Evolutionary conservation across 2,329 filamentous ascomycete genomes (phyloP).

Genomic region (Colletotrichum liaoningense): DNA sequence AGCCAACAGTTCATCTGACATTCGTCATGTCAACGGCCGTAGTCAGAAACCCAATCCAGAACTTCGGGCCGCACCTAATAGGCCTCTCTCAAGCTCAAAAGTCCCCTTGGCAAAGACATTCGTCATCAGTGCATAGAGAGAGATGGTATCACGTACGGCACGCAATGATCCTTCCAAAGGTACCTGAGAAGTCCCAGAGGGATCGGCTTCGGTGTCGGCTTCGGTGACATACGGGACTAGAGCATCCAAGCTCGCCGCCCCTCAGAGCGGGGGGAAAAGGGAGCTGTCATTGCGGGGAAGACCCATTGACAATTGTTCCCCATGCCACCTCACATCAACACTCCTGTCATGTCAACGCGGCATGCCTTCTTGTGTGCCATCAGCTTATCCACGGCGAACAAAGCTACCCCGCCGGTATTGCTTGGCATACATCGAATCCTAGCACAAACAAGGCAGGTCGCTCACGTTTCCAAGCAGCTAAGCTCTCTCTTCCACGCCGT

Average conservation of each 20-base stretch:
- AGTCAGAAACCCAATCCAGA: not conserved
- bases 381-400: slow-evolving; percentile 1
- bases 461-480: not conserved
- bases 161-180: not conserved
- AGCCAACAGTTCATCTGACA: not conserved
- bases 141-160: not conserved
- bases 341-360: not conserved
- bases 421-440: slow-evolving; percentile 21
- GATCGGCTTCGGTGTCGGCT: not conserved
- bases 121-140: not conserved
- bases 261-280: not conserved
- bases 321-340: not conserved
- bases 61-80: not conserved
- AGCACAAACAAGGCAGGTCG: slow-evolving; percentile 31
- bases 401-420: slow-evolving; percentile 10
- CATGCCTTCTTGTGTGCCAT: not conserved
- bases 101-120: not conserved
- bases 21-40: not conserved
- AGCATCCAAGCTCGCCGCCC: not conserved
- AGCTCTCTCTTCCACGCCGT: not conserved
- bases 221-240: not conserved
- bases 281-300: not conserved
- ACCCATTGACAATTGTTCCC: not conserved
- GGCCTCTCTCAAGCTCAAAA: not conserved
- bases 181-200: not conserved